These are phyloP conservation scores for Gelatoporia subvermispora DNA, from an alignment of 768 basidiomycete species.

Conservation along the genomic window DNA sequence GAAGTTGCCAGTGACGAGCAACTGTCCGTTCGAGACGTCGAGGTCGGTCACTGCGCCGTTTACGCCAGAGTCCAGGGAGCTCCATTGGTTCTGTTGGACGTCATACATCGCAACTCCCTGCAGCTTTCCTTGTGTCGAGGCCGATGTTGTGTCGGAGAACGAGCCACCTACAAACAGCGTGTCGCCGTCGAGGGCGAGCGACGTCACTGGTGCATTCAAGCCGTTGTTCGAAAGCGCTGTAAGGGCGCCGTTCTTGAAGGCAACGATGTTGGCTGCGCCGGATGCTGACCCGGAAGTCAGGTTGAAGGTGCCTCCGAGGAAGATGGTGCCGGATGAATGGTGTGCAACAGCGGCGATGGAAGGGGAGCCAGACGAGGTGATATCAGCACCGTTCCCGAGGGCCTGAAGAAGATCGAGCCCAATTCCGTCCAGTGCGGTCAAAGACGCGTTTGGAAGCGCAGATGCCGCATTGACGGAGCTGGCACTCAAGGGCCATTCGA, in stretches of 20 bases:
- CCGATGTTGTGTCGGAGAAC: slow-evolving; percentile 65
- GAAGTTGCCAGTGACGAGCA: slow-evolving; percentile 78
- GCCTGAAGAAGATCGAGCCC: slow-evolving; percentile 59
- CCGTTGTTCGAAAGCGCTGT: slow-evolving; percentile 56
- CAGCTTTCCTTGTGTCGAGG: slow-evolving; percentile 49
- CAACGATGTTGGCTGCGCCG: slow-evolving; percentile 66
- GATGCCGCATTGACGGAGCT: slow-evolving; percentile 53
- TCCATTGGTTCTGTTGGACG: slow-evolving; percentile 60
- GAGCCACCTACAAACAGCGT: slow-evolving; percentile 82
- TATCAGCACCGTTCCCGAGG: slow-evolving; percentile 42
- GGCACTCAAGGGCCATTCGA: slow-evolving; percentile 73
- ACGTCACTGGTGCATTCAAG: slow-evolving; percentile 72
- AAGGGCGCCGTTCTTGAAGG: slow-evolving; percentile 58
- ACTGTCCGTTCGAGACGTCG: slow-evolving; percentile 38
- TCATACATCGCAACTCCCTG: slow-evolving; percentile 69
- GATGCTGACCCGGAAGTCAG: slow-evolving; percentile 51
- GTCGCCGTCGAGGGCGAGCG: slow-evolving; percentile 59
- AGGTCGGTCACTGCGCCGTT: slow-evolving; percentile 72
- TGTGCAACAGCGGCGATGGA: slow-evolving; percentile 54
- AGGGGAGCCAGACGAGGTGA: slow-evolving; percentile 29
- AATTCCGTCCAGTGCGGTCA: slow-evolving; percentile 62
- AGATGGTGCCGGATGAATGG: slow-evolving; percentile 60
- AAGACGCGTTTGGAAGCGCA: slow-evolving; percentile 58
- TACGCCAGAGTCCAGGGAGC: slow-evolving; percentile 64
- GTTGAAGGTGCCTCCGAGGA: slow-evolving; percentile 75